phyloP scores from a whole-genome alignment of 306 rosid species.

The Vigna reflexopilosa region DNA sequence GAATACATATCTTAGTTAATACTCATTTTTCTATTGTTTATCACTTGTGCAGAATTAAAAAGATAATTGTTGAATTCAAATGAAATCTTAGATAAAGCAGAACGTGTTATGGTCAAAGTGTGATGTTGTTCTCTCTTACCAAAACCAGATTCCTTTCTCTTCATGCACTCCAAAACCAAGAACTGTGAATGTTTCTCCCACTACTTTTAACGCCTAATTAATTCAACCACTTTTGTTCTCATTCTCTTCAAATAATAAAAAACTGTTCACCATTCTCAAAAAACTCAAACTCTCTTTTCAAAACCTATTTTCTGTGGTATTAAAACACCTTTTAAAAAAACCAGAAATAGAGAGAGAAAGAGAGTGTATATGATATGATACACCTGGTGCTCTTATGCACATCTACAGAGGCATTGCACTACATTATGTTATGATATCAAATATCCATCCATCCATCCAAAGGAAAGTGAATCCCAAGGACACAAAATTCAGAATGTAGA shows the following conservation, averaged over 20 bases:
- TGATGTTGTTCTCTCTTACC: constrained; percentile 41
- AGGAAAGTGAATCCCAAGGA: constrained; percentile 49
- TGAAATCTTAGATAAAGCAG: constrained; percentile 36
- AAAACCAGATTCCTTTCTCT: constrained; percentile 53
- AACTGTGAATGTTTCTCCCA: constrained; percentile 51
- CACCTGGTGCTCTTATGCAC: constrained; percentile 33
- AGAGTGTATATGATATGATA: not conserved
- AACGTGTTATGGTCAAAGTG: constrained; percentile 56
- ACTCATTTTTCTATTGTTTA: not conserved
- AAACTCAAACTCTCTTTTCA: not conserved
- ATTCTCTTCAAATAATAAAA: constrained; percentile 61
- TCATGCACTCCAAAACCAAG: constrained; percentile 48
- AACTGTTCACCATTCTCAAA: constrained; percentile 27
- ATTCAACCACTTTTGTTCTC: constrained; percentile 56
- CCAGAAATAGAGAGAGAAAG: constrained; percentile 7
- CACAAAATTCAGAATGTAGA: constrained; percentile 40
- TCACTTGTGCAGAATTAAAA: not conserved
- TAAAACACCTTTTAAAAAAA: not conserved
- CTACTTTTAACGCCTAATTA: constrained; percentile 35
- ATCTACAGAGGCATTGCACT: constrained; percentile 44
- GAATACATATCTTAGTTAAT: not conserved
- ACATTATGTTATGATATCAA: not conserved
- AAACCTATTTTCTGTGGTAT: not conserved
- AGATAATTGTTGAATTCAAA: not conserved
- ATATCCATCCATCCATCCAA: constrained; percentile 39